Base-by-base conservation (phyloP, 164 flowering plant species). In the Dillenia turbinata region DNA sequence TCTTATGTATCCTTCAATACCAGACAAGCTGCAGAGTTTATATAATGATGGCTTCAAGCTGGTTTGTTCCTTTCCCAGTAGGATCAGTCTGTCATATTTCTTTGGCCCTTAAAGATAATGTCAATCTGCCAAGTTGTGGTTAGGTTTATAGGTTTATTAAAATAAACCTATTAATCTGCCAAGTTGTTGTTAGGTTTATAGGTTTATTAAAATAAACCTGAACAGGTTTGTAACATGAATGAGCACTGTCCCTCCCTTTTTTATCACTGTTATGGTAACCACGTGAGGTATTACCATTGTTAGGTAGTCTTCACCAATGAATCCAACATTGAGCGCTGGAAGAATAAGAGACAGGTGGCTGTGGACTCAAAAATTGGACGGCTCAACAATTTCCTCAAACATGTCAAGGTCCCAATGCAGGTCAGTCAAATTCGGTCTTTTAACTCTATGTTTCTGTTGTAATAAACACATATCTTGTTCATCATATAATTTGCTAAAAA, bases 281-380 rank as follows among this genome's bases (percentile, higher is more conserved):
- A 19, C 24, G 12, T 48, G 10, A 46, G n/a, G 19, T 17, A 46
- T 45, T 19, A 33, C 47, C 19, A 12, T 71, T n/a, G 33, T 51
- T 57, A 90, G 98, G 98, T 93, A 52, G 84, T 93, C 44, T 93
- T 93, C 65, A 89, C 98, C 14, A 93, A 93, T 75, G 97, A 90
- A 74, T 81, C 98, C 61, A 93, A 90, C 75, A 93, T 93, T 56
- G 95, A 87, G 33, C 87, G 90, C 63, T 89, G 96, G 97, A 87
- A 83, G 81, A 90, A 93, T 13, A 85, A 83, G 71, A 87, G 98
- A 72, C 91, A 90, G 67, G 73, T 54, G 17, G 97, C 95, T 45
- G 88, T 94, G 65, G 93, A 94, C 75, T 89, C 93, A 61, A 89
- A 89, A 79, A 56, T 87, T 66, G 95, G 97, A 47, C 82, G 90